A percentile compares a stretch with the other conserved stretches of the same genome.
These are phyloP conservation scores for Candida vartiovaarae DNA, from an alignment of 805 yeast species.

Conservation along the genomic window DNA sequence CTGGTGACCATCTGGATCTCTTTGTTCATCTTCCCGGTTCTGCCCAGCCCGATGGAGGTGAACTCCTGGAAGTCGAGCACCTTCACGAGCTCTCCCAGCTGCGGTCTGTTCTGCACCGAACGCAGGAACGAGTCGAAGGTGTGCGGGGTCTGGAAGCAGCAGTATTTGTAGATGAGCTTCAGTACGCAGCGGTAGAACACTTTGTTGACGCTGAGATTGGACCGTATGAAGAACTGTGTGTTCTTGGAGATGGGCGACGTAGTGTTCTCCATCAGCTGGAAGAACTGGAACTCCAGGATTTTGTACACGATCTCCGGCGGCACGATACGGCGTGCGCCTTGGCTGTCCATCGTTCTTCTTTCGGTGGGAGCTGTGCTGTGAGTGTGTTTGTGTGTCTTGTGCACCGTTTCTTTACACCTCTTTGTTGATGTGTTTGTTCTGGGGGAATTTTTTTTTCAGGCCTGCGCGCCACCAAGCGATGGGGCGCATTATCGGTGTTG, in stretches of 20 bases:
- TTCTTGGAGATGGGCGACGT: slow-evolving; percentile 45
- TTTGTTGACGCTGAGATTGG: slow-evolving; percentile 48
- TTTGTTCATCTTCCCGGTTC: slow-evolving; percentile 84
- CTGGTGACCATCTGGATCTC: slow-evolving; percentile 88
- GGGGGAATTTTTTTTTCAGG: no score
- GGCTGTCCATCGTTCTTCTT: no score
- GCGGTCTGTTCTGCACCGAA: slow-evolving; percentile 39
- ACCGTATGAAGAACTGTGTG: slow-evolving; percentile 42
- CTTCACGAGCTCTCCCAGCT: slow-evolving; percentile 56
- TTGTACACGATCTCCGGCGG: slow-evolving; percentile 52
- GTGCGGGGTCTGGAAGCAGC: slow-evolving; percentile 72
- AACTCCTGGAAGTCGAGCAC: slow-evolving; percentile 83
- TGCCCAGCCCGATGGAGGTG: slow-evolving; percentile 83
- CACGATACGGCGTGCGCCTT: slow-evolving; percentile 13
- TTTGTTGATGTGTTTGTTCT: no score
- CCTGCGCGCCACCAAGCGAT: no score
- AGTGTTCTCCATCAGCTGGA: slow-evolving; percentile 42
- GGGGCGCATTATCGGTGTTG: no score
- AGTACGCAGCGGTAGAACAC: slow-evolving; percentile 51
- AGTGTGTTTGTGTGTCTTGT: no score
- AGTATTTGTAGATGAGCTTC: slow-evolving; percentile 56
- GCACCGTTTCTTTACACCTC: no score
- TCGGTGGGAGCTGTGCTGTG: no score
- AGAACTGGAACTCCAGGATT: slow-evolving; percentile 47
- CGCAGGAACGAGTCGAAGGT: slow-evolving; percentile 65